Base-by-base conservation (phyloP, 1,284 basidiomycete species). In the Ustilago bromivora region DNA sequence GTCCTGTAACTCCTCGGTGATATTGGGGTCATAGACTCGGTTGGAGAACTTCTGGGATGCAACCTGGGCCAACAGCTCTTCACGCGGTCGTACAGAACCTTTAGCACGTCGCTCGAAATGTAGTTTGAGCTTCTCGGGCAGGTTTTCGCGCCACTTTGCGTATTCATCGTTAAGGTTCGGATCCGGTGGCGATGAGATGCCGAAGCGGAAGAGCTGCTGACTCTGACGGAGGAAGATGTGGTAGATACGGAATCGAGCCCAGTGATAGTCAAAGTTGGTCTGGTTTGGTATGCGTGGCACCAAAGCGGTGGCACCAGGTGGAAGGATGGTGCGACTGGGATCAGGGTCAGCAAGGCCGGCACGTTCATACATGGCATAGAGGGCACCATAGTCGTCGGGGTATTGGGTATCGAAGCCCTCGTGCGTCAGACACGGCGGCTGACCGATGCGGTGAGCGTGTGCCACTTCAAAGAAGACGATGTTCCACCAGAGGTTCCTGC, bases 401-500 rank as follows among this genome's bases (percentile, higher is more conserved):
- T 82, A 74, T 59, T 71, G 64, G 51, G 81, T 76, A 61, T 83
- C 81, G 55, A 80, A 81, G 57, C 78, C 62, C 19, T 75, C 74
- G 51, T 76, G 71, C 3, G 66, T 72, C 8, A 83, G 62, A 19
- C 61, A 74, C 1, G 80, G 72, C 9, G 81, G 81, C 59, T 78
- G 75, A 2, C 75, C 75, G 58, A 82, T 62, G 53, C 80, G 80
- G 32, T 73, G 66, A 19, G 80, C 68, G 58, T 76, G 71, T 9
- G 71, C 70, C 9, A 76, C 71, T 43, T 76, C 73, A 58, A 62
- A 76, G 19, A 75, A 80, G 47, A 79, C 77, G 35, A 79, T 71
- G 61, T 73, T 73, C 71, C 74, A 82, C 76, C 80, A 83, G 7
- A 82, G 61, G 23, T 79, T 81, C 19, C 78, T 60, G 4, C 82